These are phyloP conservation scores for Cutaneotrichosporon cyanovorans DNA, from an alignment of 1,284 basidiomycete species.

Conservation along the genomic window DNA sequence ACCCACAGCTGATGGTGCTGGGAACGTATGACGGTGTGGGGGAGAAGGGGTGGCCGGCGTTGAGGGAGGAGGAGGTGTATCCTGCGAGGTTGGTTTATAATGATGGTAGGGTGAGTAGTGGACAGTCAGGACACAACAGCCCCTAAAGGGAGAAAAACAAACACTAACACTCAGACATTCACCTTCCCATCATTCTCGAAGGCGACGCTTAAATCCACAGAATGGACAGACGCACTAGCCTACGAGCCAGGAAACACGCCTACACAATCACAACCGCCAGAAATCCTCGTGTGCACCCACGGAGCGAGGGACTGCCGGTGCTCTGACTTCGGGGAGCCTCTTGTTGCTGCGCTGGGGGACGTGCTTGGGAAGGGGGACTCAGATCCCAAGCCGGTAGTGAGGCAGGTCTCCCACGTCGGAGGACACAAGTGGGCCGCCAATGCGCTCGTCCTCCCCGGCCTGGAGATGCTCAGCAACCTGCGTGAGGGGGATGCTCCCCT, in stretches of 20 bases:
- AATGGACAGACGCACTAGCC: no score
- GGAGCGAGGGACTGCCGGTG: conserved; percentile 65
- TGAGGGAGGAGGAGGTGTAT: conserved; percentile 21
- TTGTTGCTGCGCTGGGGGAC: conserved; percentile 38
- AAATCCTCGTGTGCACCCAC: conserved; percentile 67
- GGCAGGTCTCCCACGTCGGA: conserved; percentile 69
- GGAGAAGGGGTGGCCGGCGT: background rate
- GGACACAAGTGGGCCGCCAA: conserved; percentile 82
- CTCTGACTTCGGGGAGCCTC: conserved; percentile 54
- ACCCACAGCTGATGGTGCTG: conserved; percentile 24
- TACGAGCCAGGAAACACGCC: no score
- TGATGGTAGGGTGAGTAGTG: conserved; percentile 23
- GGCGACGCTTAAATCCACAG: conserved; percentile 12
- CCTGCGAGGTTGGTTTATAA: conserved; percentile 29
- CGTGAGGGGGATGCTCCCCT: conserved; percentile 53
- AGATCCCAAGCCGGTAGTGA: conserved; percentile 44
- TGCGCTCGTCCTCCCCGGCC: conserved; percentile 62
- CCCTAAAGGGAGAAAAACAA: no score
- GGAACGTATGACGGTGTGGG: conserved; percentile 31
- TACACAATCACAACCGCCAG: conserved; percentile 6
- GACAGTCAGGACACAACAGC: no score
- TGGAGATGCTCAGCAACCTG: conserved; percentile 67
- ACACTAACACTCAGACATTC: conserved; percentile 2
- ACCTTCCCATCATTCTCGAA: conserved; percentile 15
- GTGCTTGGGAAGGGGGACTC: conserved; percentile 37